Percentiles rank a stretch among this genome's conserved stretches.
Evolutionary conservation across 2,329 filamentous ascomycete species (phyloP).

Genomic region (Trichoderma aggressivum): DNA sequence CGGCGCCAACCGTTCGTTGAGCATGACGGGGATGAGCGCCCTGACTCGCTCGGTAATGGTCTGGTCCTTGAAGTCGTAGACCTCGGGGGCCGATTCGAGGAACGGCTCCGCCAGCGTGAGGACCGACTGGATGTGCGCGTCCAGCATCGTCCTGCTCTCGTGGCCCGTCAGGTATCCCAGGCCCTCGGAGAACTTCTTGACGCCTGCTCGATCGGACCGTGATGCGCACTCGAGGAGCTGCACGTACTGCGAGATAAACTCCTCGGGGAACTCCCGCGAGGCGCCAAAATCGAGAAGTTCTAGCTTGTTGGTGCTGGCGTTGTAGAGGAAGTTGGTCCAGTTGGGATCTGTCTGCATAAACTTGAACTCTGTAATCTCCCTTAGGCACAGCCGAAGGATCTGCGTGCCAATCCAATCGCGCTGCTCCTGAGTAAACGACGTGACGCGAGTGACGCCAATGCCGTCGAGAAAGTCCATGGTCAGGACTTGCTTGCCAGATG

Average conservation of each 20-base stretch:
- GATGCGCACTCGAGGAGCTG: slow-evolving; percentile 77
- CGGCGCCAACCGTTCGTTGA: slow-evolving; percentile 80
- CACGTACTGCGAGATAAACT: slow-evolving; percentile 79
- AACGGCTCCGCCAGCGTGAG: slow-evolving; percentile 93
- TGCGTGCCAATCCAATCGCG: slow-evolving; percentile 96
- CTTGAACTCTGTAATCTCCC: slow-evolving; percentile 88
- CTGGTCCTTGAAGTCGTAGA: slow-evolving; percentile 91
- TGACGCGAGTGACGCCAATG: slow-evolving; percentile 76
- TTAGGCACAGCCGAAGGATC: slow-evolving; percentile 83
- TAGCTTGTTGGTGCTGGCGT: slow-evolving; percentile 65
- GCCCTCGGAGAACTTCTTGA: slow-evolving; percentile 66
- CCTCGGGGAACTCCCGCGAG: slow-evolving; percentile 75
- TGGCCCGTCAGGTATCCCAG: slow-evolving; percentile 91
- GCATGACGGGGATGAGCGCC: slow-evolving; percentile 85
- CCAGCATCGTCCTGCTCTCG: slow-evolving; percentile 80
- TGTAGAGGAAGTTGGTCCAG: slow-evolving; percentile 98
- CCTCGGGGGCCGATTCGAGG: slow-evolving; percentile 65
- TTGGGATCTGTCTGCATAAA: slow-evolving; percentile 99
- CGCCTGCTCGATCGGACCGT: slow-evolving; percentile 59
- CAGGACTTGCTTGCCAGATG: slow-evolving; percentile 79
- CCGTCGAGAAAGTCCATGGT: slow-evolving; percentile 93
- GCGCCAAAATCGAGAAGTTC: slow-evolving; percentile 96
- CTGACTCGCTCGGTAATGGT: slow-evolving; percentile 95
- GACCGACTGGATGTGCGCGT: slow-evolving; percentile 85
- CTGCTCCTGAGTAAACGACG: slow-evolving; percentile 73